Evolutionary conservation across 441 rosid genomes (phyloP), one percentile per base, ranked within the genome.

Genomic region (Manihot esculenta): DNA sequence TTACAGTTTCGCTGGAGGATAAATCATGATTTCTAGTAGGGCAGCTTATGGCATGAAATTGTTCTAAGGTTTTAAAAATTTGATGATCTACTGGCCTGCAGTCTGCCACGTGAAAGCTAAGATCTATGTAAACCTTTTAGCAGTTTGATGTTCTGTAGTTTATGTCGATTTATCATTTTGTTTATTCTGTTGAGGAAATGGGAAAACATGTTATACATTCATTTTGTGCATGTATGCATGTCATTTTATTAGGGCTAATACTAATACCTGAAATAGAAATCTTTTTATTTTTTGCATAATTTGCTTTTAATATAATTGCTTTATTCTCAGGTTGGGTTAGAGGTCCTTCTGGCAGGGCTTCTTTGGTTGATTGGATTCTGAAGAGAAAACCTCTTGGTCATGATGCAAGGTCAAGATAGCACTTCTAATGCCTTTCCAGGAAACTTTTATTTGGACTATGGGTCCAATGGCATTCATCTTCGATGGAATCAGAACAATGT

Each of bases 361-460:
- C 14, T 41, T 38, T 42, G 21, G 56, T 10, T 26, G 3, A 33
- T 47, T 35, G 53, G 20, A 59, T n/a, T 33, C 33, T 7, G 24
- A 24, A 41, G 13, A 33, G n/a, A 26, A 59, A 10, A 53, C 10
- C 35, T 48, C 12, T 18, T 57, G 59, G 59, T 33, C 49, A 44
- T 4, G 30, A 70, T 61, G 80, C 41, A 67, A 63, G 79, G 75
- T 15, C 68, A 62, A 58, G 74, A 64, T 0, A 71, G 45, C 70
- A 20, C 26, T 66, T 60, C 62, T 45, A 65, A 50, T 38, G 47
- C 64, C 1, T 23, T 47, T 24, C 42, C 42, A 2, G 64, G 48
- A 65, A 54, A 20, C 65, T 17, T 55, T 33, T 48, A 42, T 71
- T 56, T 64, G 23, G 48, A 41, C 60, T 20, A 55, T 41, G 70